Percentiles rank a stretch among this genome's conserved stretches.
Conservation (phyloP, 2,329 filamentous ascomycete species). For the Knufia fluminis region DNA sequence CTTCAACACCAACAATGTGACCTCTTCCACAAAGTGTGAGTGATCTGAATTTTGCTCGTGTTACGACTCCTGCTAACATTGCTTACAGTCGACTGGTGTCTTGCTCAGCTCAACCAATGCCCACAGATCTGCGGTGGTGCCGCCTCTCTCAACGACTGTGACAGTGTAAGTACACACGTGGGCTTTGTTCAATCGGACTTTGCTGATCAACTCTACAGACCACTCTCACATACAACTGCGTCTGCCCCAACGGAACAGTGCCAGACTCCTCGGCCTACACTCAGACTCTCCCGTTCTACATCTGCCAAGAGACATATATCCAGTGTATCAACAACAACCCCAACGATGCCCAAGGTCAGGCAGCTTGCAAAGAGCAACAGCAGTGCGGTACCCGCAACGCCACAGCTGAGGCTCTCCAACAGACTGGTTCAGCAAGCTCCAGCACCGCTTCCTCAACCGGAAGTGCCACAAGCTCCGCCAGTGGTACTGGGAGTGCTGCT, state of each 20-base stretch:
- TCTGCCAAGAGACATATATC: conserved; percentile 46
- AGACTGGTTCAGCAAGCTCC: conserved; percentile 24
- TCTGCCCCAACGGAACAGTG: conserved; percentile 46
- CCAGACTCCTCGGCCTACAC: conserved; percentile 49
- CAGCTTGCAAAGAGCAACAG: conserved; percentile 39
- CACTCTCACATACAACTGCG: conserved; percentile 47
- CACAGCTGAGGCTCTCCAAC: conserved; percentile 25
- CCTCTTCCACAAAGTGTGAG: conserved; percentile 18
- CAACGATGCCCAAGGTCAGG: conserved; percentile 38
- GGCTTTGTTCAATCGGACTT: not conserved
- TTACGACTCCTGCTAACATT: conserved; percentile 5
- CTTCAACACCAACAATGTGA: conserved; percentile 18
- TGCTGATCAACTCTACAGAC: conserved; percentile 26
- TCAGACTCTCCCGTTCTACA: conserved; percentile 51
- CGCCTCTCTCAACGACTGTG: conserved; percentile 45
- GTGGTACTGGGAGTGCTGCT: conserved; percentile 23
- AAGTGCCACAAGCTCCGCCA: conserved; percentile 26
- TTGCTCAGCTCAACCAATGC: conserved; percentile 50
- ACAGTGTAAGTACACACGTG: conserved; percentile 39
- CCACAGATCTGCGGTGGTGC: conserved; percentile 48
- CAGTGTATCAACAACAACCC: conserved; percentile 41
- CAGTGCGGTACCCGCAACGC: conserved; percentile 47
- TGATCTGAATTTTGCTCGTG: not conserved
- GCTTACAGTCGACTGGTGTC: conserved; percentile 46
- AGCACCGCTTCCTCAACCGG: conserved; percentile 28